A percentile compares a stretch with the other conserved stretches of the same genome.
These are phyloP conservation scores for Pseudopyrenochaeta lycopersici DNA, from an alignment of 2,329 filamentous ascomycete species.

Conservation along the genomic window DNA sequence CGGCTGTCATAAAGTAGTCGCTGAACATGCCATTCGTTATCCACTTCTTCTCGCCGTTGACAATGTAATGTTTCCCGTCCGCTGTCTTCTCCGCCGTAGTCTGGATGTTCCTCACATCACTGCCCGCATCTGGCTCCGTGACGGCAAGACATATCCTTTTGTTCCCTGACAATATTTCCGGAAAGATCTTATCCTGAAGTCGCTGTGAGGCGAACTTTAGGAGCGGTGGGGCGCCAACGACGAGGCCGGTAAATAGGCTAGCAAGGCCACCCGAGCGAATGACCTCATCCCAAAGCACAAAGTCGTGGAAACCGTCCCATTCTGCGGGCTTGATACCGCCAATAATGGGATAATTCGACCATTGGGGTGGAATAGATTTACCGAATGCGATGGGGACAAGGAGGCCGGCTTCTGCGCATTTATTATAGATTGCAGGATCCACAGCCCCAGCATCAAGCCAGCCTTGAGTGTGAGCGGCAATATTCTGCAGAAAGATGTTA, in stretches of 20 bases:
- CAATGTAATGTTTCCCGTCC: constrained; percentile 44
- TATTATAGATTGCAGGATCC: constrained; percentile 32
- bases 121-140: constrained; percentile 40
- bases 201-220: constrained; percentile 31
- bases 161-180: constrained; percentile 35
- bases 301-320: constrained; percentile 51
- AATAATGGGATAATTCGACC: constrained; percentile 54
- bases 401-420: constrained; percentile 39
- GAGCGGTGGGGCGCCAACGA: constrained; percentile 41
- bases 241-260: constrained; percentile 36
- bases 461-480: constrained; percentile 35
- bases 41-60: constrained; percentile 53
- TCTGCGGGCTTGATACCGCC: constrained; percentile 55
- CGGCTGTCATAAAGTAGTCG: constrained; percentile 46
- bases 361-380: constrained; percentile 37
- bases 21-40: constrained; percentile 48
- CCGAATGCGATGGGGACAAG: constrained; percentile 43
- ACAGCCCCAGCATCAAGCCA: constrained; percentile 38
- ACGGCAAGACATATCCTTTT: constrained; percentile 44
- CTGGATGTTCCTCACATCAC: constrained; percentile 36
- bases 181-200: constrained; percentile 37
- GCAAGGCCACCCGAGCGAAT: constrained; percentile 38
- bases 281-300: constrained; percentile 48
- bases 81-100: constrained; percentile 36
- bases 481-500: constrained; percentile 25